Percentiles rank a stretch among this genome's conserved stretches.
Evolutionary conservation across 306 rosid genomes (phyloP).

Genomic region (Vigna hirtella): DNA sequence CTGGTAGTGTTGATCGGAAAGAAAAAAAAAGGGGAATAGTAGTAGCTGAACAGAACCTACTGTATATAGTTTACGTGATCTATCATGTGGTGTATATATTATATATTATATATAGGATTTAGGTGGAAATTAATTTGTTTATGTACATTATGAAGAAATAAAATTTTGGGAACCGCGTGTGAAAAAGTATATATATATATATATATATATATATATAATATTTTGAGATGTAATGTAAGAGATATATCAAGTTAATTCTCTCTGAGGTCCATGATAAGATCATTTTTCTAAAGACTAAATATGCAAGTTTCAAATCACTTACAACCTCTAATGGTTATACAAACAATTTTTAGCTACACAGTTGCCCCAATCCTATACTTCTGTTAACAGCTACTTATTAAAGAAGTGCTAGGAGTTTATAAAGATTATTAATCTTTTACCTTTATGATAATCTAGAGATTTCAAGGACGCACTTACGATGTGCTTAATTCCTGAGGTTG

Average conservation of each 20-base stretch:
- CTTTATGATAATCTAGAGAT: constrained; percentile 64
- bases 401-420: constrained; percentile 20
- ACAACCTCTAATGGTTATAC: constrained; percentile 1
- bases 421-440: constrained; percentile 36
- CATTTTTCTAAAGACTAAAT: constrained; percentile 23
- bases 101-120: too few species aligned
- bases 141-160: too few species aligned
- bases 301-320: constrained; percentile 14
- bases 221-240: too few species aligned
- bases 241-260: not conserved
- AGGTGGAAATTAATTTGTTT: too few species aligned
- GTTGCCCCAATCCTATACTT: constrained; percentile 16
- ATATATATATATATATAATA: too few species aligned
- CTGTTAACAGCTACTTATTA: constrained; percentile 20
- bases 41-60: too few species aligned
- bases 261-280: constrained; percentile 1
- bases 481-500: constrained; percentile 77
- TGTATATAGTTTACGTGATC: too few species aligned
- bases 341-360: not conserved
- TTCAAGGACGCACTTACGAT: constrained; percentile 83
- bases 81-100: too few species aligned
- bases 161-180: too few species aligned
- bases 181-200: too few species aligned
- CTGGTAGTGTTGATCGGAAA: too few species aligned
- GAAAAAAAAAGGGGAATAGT: too few species aligned